Evolutionary conservation across 805 yeast species (phyloP).

Genomic region (Yarrowia sp.): DNA sequence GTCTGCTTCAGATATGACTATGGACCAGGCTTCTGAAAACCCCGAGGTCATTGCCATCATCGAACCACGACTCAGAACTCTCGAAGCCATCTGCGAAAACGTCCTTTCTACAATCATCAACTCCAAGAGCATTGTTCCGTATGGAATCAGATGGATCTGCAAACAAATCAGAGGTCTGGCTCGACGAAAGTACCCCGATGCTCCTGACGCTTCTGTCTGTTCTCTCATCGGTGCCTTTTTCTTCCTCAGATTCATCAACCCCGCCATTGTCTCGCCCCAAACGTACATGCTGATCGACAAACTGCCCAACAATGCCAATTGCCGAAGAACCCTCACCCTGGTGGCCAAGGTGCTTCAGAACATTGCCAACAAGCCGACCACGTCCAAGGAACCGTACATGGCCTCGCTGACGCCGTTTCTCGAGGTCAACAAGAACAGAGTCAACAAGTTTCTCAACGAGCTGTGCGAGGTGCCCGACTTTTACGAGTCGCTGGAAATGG

Average conservation of each 20-base stretch:
- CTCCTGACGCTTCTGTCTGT: slow-evolving; percentile 39
- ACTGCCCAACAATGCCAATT: slow-evolving; percentile 40
- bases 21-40: slow-evolving; percentile 36
- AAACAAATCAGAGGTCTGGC: slow-evolving; percentile 57
- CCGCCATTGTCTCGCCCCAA: slow-evolving; percentile 88
- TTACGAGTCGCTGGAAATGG: slow-evolving; percentile 41
- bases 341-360: slow-evolving; percentile 81
- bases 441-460: slow-evolving; percentile 37
- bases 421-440: slow-evolving; percentile 34
- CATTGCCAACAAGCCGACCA: slow-evolving; percentile 77
- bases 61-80: not conserved
- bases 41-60: slow-evolving; percentile 35
- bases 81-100: slow-evolving; percentile 19
- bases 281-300: slow-evolving; percentile 43
- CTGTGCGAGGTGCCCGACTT: slow-evolving; percentile 43
- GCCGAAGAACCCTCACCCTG: slow-evolving; percentile 66
- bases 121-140: slow-evolving; percentile 60
- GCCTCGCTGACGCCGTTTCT: slow-evolving; percentile 33
- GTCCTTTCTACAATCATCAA: slow-evolving; percentile 52
- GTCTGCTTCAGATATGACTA: slow-evolving; percentile 30
- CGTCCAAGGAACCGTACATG: slow-evolving; percentile 49
- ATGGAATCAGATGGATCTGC: slow-evolving; percentile 68
- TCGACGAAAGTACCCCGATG: slow-evolving; percentile 59
- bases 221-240: slow-evolving; percentile 74
- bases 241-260: slow-evolving; percentile 76